Evolutionary conservation across 352 stramenopile species (phyloP).

Genomic region (Pythium graminicola): DNA sequence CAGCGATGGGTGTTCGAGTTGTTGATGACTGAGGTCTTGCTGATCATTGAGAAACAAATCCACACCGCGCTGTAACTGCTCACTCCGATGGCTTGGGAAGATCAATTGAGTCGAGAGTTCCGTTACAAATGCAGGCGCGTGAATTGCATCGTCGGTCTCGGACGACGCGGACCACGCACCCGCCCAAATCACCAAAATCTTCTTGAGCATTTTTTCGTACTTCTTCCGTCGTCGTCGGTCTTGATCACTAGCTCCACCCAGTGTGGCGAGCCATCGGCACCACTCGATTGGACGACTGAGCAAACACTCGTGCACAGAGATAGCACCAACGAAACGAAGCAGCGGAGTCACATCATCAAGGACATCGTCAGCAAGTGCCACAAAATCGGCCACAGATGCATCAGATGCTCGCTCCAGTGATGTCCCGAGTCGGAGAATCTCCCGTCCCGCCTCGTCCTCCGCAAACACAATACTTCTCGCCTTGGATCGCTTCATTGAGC

Average conservation of each 20-base stretch:
- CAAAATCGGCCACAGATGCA: background rate
- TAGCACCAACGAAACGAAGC: constrained; percentile 8
- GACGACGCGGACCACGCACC: background rate
- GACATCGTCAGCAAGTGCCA: background rate
- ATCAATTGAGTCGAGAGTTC: constrained; percentile 10
- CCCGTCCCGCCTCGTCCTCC: constrained; percentile 2
- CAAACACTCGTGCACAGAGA: constrained; percentile 13
- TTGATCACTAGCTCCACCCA: background rate
- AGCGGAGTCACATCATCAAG: background rate
- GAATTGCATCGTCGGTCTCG: background rate
- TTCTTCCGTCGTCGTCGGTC: constrained; percentile 11
- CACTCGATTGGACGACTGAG: constrained; percentile 1
- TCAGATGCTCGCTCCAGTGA: constrained; percentile 6
- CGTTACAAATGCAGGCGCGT: constrained; percentile 1
- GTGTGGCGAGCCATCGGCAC: constrained; percentile 9
- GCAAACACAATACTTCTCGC: constrained; percentile 23
- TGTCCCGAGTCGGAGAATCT: constrained; percentile 15
- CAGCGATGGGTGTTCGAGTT: constrained; percentile 19
- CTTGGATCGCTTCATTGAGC: constrained; percentile 18
- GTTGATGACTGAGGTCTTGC: constrained; percentile 26
- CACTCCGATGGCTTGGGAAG: constrained; percentile 6
- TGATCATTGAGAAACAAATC: constrained; percentile 71
- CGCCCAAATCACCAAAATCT: constrained; percentile 13
- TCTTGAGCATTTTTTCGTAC: constrained; percentile 22
- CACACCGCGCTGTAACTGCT: background rate